Conservation (phyloP, 176 grass and related monocot species). For the Poa annua region DNA sequence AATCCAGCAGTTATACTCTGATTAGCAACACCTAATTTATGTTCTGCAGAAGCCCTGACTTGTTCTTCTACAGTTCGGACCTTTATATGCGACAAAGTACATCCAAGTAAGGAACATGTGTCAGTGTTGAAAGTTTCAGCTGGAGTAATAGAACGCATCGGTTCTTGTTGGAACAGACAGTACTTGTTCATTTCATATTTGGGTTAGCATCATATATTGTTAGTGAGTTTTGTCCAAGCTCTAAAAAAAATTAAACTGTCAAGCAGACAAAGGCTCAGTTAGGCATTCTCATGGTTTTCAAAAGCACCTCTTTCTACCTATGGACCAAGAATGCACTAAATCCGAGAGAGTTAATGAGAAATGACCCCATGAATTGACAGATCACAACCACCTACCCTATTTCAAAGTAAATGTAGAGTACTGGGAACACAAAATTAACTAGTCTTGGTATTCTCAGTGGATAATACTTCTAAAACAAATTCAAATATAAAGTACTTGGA, state of each 20-base stretch:
- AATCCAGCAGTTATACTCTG: conserved; percentile 99
- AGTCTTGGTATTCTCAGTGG: not conserved
- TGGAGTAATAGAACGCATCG: not conserved
- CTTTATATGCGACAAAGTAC: conserved; percentile 60
- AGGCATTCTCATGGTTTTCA: not conserved
- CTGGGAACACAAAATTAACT: not conserved
- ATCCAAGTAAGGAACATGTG: conserved; percentile 36
- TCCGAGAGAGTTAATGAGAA: not conserved
- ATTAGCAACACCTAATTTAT: conserved; percentile 98
- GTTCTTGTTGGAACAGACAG: conserved; percentile 30
- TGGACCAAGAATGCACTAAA: not conserved
- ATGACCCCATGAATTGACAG: conserved; percentile 11
- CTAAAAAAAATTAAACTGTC: conserved; percentile 15
- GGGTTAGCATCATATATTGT: conserved; percentile 27
- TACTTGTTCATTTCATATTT: conserved; percentile 29
- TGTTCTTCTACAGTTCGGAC: conserved; percentile 93
- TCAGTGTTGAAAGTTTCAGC: not conserved
- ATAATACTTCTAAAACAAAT: not conserved
- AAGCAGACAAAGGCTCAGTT: not conserved
- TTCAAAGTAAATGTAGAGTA: not conserved
- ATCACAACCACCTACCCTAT: not conserved
- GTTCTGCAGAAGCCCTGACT: conserved; percentile 98
- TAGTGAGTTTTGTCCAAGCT: not conserved
- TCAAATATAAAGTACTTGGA: conserved; percentile 3
- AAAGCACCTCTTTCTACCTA: not conserved